Conservation (phyloP, 352 stramenopile genomes). For the Phytopythium delawarense region DNA sequence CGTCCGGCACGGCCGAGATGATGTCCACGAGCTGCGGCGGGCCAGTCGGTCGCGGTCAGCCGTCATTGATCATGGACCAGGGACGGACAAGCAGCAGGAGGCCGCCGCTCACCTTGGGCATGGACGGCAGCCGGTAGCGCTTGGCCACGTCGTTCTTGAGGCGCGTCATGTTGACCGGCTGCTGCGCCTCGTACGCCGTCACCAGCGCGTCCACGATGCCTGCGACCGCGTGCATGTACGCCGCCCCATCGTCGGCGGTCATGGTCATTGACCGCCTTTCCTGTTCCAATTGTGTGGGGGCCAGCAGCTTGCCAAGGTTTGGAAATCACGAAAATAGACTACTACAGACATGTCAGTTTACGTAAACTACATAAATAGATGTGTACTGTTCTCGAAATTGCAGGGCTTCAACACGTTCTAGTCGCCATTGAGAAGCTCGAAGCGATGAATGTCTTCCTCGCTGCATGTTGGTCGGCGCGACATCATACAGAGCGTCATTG, state of each 20-base stretch:
- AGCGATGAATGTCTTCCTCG: too few relatives aligned
- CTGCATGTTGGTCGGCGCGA: too few relatives aligned
- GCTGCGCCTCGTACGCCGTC: constrained; percentile 83
- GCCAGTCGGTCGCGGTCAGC: too few relatives aligned
- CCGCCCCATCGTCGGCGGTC: constrained; percentile 9
- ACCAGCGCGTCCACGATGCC: constrained; percentile 92
- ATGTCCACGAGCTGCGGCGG: constrained; percentile 90
- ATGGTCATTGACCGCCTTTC: background rate
- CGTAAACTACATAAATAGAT: too few relatives aligned
- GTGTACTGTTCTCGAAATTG: too few relatives aligned
- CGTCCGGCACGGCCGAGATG: constrained; percentile 91
- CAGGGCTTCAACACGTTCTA: too few relatives aligned
- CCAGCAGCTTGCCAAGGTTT: background rate
- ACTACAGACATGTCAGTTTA: background rate
- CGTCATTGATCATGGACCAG: too few relatives aligned
- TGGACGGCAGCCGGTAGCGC: constrained; percentile 89
- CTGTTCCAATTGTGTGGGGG: background rate
- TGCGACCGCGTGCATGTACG: constrained; percentile 84
- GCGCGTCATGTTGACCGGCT: constrained; percentile 92
- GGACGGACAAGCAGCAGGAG: too few relatives aligned
- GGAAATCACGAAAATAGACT: background rate
- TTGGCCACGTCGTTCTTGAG: constrained; percentile 91
- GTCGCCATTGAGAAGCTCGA: too few relatives aligned
- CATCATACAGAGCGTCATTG: too few relatives aligned
- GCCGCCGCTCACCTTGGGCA: constrained; percentile 57